Percentiles rank a stretch among this genome's conserved stretches.
Conservation (phyloP, 2,329 filamentous ascomycete genomes). For the Phaeomoniella chlamydospora region DNA sequence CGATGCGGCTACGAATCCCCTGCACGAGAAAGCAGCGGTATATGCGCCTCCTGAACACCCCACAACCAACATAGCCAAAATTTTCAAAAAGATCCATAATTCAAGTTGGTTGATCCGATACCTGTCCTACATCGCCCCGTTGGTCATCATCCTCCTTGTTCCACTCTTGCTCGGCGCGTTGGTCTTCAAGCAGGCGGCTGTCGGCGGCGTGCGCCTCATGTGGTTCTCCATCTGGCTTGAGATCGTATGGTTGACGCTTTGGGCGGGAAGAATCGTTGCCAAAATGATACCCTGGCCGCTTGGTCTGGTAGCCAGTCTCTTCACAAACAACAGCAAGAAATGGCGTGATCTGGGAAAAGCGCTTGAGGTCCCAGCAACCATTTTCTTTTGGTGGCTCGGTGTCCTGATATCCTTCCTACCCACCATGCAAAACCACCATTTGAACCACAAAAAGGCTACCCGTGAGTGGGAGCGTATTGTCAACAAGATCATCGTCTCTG, state of each 20-base stretch:
- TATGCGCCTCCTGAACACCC: slow-evolving; percentile 53
- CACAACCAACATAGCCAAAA: slow-evolving; percentile 44
- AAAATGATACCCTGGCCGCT: slow-evolving; percentile 50
- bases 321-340: slow-evolving; percentile 81
- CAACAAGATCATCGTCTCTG: slow-evolving; percentile 71
- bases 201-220: slow-evolving; percentile 61
- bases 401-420: slow-evolving; percentile 76
- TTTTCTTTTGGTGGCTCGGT: slow-evolving; percentile 87
- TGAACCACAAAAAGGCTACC: slow-evolving; percentile 35
- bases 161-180: slow-evolving; percentile 53
- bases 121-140: slow-evolving; percentile 54
- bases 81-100: slow-evolving; percentile 50
- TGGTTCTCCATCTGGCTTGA: slow-evolving; percentile 97
- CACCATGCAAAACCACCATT: slow-evolving; percentile 56
- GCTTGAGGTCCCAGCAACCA: slow-evolving; percentile 67
- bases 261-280: slow-evolving; percentile 56
- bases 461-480: slow-evolving; percentile 60
- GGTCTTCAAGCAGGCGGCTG: slow-evolving; percentile 41
- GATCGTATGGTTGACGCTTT: slow-evolving; percentile 81
- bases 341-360: slow-evolving; percentile 81
- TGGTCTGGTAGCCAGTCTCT: slow-evolving; percentile 52
- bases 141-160: slow-evolving; percentile 50
- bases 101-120: slow-evolving; percentile 56
- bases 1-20: slow-evolving; percentile 51
- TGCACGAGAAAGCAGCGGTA: slow-evolving; percentile 50